Base-by-base conservation (phyloP, 768 basidiomycete genomes). In the Auriscalpium orientale region DNA sequence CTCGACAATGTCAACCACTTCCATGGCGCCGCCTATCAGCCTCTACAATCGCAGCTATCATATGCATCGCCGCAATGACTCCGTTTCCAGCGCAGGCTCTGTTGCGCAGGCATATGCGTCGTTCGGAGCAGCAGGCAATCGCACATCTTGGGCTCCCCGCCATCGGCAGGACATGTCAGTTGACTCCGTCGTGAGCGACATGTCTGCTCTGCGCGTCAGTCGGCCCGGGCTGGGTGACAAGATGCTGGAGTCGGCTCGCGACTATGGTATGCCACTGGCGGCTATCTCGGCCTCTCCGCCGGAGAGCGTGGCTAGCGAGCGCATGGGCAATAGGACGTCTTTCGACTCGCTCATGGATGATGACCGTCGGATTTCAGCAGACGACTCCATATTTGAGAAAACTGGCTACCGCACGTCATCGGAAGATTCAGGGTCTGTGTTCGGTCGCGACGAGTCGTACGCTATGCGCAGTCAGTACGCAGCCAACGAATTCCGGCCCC, bases 171-270 rank as follows among this genome's bases (percentile, higher is more conserved):
- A 86, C 28, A 62, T 67, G 36, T 89, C 87, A 0, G 65, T 78
- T 1, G 89, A 91, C 58, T 91, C 89, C 0, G 67, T 81, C 35
- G 68, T 76, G 64, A 90, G 85, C 61, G 83, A 87, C 47, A 79
- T 79, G 58, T 83, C 86, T 10, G 74, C 70, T 3, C 68, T 74
- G 60, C 72, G 78, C n/a, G 68, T 87, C 0, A 82, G 77, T 2
- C 79, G 89, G 10, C 90, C 90, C 2, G 87, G 84, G 3, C 66
- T 91, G 4, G 89, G 90, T 1, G 90, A 92, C 68, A 92, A 91
- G 77, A 92, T 92, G 90, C 87, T 92, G 59, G 83, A 87, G 38
- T 82, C 76, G 35, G 77, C 70, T 12, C 67, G 62, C 8, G 81
- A 80, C 37, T 76, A 74, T 48, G 79, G 76, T 1, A 74, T 78